Conservation (phyloP, 371 early-diverging fungal genomes). For the Cladochytrium tenue region DNA sequence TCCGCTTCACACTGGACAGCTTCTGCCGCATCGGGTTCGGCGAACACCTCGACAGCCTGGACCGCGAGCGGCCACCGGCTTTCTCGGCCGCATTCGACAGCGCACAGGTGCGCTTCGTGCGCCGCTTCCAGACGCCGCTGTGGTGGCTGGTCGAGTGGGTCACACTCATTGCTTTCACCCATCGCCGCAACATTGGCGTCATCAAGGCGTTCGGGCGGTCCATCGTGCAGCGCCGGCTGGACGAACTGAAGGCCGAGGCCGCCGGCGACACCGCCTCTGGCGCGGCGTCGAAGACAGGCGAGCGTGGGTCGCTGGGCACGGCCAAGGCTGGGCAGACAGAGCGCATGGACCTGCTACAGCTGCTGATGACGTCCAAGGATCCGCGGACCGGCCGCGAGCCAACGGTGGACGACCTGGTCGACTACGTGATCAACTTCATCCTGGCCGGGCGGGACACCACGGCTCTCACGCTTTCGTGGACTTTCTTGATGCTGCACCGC, state of each 20-base stretch:
- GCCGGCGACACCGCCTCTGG: too few relatives aligned
- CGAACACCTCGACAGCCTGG: conserved; percentile 24
- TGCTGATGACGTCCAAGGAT: conserved; percentile 52
- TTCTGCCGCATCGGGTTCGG: too few relatives aligned
- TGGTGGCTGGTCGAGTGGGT: conserved; percentile 22
- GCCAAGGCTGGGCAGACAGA: neutral
- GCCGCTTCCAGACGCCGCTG: conserved; percentile 11
- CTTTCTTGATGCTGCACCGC: conserved; percentile 50
- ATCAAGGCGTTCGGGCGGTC: conserved; percentile 6
- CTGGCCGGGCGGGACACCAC: too few relatives aligned
- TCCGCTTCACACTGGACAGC: too few relatives aligned
- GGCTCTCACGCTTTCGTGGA: conserved; percentile 71
- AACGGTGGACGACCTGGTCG: conserved; percentile 57
- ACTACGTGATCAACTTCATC: conserved; percentile 71
- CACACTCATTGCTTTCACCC: neutral
- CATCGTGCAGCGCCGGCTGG: neutral
- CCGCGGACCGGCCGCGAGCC: conserved; percentile 34
- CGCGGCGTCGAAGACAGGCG: too few relatives aligned
- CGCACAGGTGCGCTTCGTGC: conserved; percentile 10
- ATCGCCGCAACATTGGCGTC: neutral
- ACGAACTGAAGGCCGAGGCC: neutral
- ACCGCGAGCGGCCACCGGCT: neutral
- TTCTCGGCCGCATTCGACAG: conserved; percentile 21
- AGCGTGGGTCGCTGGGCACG: too few relatives aligned
- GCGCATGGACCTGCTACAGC: too few relatives aligned